Evolutionary conservation across 805 yeast species (phyloP).

Genomic region (Spathaspora sp.): DNA sequence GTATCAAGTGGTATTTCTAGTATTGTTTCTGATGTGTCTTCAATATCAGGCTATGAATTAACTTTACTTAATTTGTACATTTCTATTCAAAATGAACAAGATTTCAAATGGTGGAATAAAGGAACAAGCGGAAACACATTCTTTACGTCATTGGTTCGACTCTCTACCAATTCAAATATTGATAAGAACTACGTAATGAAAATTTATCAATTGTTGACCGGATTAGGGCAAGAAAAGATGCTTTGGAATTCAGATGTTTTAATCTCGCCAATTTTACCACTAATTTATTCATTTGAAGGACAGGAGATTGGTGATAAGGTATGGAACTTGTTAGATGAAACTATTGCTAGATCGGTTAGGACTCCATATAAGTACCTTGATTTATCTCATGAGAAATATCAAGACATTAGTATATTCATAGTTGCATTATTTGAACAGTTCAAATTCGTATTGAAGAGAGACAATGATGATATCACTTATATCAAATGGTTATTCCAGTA

Average conservation of each 20-base stretch:
- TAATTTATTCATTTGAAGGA: constrained; percentile 47
- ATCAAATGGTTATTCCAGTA: constrained; percentile 51
- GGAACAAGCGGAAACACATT: constrained; percentile 36
- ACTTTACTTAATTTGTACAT: constrained; percentile 57
- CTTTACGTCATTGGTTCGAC: constrained; percentile 61
- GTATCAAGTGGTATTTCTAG: constrained; percentile 5
- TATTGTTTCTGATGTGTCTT: constrained; percentile 11
- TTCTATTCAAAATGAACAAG: constrained; percentile 35
- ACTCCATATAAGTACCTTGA: constrained; percentile 88
- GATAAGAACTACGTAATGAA: constrained; percentile 33
- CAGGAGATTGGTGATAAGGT: constrained; percentile 25
- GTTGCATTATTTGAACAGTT: constrained; percentile 61
- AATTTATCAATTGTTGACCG: constrained; percentile 46
- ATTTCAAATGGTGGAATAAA: constrained; percentile 79
- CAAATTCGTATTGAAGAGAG: constrained; percentile 42
- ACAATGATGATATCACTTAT: constrained; percentile 12
- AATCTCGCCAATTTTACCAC: constrained; percentile 52
- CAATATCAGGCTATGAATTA: constrained; percentile 48
- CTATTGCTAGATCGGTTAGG: constrained; percentile 63
- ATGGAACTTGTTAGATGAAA: constrained; percentile 71
- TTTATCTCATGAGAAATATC: constrained; percentile 25
- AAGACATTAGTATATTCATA: constrained; percentile 29
- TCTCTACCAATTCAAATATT: constrained; percentile 21
- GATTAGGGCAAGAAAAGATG: constrained; percentile 43
- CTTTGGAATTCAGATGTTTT: constrained; percentile 49